phyloP scores from a whole-genome alignment of 2,329 filamentous ascomycete genomes.

The Botryotinia globosa region DNA sequence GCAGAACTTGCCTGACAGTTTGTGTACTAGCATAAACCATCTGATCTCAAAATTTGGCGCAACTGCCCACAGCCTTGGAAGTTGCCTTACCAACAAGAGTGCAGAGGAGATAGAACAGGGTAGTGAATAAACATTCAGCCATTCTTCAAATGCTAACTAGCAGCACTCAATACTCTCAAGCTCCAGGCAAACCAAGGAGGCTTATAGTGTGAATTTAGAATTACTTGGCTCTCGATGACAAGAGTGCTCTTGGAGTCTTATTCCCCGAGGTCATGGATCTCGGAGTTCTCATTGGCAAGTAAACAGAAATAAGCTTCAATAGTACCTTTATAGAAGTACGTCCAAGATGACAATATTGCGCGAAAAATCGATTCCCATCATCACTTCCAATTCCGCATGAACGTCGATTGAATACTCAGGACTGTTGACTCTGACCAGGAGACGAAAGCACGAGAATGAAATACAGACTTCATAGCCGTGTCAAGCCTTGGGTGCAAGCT shows the following conservation, averaged over 20 bases:
- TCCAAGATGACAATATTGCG: background rate
- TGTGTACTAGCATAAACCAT: background rate
- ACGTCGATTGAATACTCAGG: background rate
- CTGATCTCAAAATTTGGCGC: background rate
- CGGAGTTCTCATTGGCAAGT: background rate
- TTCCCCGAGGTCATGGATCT: background rate
- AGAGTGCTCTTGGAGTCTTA: background rate
- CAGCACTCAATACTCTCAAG: background rate
- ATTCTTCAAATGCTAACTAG: background rate
- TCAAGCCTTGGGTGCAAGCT: background rate
- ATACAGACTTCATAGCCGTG: background rate
- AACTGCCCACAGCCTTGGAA: background rate
- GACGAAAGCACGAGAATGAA: background rate
- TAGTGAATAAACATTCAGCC: background rate
- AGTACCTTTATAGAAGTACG: background rate
- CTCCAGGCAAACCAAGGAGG: background rate
- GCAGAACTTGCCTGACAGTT: background rate
- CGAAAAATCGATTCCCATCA: background rate
- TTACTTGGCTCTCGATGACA: background rate
- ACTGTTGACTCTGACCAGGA: background rate
- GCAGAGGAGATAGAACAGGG: background rate
- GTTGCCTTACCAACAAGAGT: background rate
- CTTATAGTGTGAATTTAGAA: background rate
- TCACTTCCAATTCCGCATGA: background rate
- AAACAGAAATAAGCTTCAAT: background rate